Base-by-base conservation (phyloP, 495 filamentous ascomycete genomes). In the Hypoxylon trugodes region DNA sequence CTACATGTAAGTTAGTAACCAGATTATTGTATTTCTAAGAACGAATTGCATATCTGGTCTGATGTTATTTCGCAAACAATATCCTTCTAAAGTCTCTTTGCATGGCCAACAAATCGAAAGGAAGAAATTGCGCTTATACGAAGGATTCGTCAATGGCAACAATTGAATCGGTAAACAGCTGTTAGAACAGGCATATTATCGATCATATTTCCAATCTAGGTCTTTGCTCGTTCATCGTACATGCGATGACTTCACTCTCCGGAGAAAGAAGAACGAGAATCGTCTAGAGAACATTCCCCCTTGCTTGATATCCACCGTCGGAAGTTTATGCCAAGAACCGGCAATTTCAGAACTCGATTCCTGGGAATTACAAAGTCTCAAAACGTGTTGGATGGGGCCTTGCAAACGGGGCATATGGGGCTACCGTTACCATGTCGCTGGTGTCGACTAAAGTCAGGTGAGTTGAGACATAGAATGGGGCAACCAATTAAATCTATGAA, bases 371-470 rank as follows among this genome's bases (percentile, higher is more conserved):
- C 7, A 47, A 41, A 40, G 35, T 57, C 52, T 62, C 53, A 49
- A 67, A 67, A 59, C 40, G 64, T 61, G 57, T 49, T 61, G 35
- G 30, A 57, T 64, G 59, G 52, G 16, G 36, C 41, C 26, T 28
- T 49, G 28, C 18, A 36, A 47, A 18, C 49, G 38, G 32, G 24
- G 30, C 50, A n/a, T 32, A 30, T 36, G 25, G 55, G 42, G 43
- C 38, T 33, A 16, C 47, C 49, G 54, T 54, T 68, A 68, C 65
- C 65, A 32, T 59, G 49, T 52, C 43, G 59, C 32, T 59, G 65
- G 65, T 55, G 59, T 45, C 53, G 19, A 55, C 10, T 38, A 28
- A 55, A 56, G 65, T 68, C 65, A 68, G 59, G 59, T 68, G 65
- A 68, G 60, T 33, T 48, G 22, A 32, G 38, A 54, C 19, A 33